phyloP scores from a whole-genome alignment of 148 eudicot species.

The Silene uniflora region DNA sequence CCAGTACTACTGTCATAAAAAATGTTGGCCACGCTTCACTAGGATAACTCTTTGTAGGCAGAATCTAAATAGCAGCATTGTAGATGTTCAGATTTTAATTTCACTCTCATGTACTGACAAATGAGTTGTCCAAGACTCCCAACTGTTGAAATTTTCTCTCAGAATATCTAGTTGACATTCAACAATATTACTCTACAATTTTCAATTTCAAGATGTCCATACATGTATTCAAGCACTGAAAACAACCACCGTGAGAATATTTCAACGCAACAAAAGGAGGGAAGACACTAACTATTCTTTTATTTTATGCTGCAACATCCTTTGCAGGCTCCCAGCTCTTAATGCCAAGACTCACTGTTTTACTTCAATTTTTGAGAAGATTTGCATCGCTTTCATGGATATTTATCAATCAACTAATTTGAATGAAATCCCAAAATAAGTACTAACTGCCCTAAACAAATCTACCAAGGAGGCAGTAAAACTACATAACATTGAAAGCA shows the following conservation, averaged over 20 bases:
- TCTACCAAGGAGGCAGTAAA: neutral
- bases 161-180: neutral
- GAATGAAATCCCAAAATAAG: too few relatives aligned
- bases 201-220: neutral
- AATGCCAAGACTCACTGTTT: neutral
- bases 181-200: neutral
- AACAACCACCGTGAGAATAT: neutral
- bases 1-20: neutral
- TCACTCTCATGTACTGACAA: neutral
- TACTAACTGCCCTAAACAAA: neutral
- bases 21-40: neutral
- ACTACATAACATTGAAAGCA: too few relatives aligned
- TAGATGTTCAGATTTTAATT: neutral
- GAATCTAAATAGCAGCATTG: neutral
- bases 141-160: neutral
- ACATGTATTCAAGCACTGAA: neutral
- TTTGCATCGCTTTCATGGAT: neutral
- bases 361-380: neutral
- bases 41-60: too few relatives aligned
- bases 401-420: too few relatives aligned
- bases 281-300: neutral
- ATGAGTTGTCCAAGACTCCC: neutral
- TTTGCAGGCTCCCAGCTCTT: constrained; percentile 9
- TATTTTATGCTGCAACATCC: neutral
- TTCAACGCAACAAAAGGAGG: neutral